Evolutionary conservation across 305 asterid species (phyloP).

Genomic region (Salvia sclarea): DNA sequence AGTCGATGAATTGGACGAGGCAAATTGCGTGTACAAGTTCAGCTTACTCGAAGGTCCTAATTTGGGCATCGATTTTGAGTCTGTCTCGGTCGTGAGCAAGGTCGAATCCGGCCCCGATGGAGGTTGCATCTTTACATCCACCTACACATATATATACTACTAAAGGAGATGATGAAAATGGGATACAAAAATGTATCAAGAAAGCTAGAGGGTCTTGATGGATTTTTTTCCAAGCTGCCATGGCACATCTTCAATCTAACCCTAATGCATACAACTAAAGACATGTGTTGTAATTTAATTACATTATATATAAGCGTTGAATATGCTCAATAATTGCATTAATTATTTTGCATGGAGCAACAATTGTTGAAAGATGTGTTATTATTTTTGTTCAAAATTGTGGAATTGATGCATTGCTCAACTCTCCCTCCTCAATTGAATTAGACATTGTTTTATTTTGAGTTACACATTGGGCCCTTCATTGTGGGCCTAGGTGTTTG

Average conservation of each 20-base stretch:
- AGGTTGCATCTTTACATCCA: conserved; percentile 47
- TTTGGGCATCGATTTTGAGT: conserved; percentile 34
- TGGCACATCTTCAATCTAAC: conserved; percentile 38
- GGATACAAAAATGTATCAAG: conserved; percentile 45
- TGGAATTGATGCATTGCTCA: too few species aligned
- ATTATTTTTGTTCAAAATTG: too few species aligned
- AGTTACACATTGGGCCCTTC: too few species aligned
- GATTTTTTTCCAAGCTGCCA: conserved; percentile 38
- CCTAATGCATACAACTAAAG: conserved; percentile 34
- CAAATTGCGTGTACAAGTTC: conserved; percentile 40
- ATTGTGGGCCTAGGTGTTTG: too few species aligned
- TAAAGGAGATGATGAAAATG: conserved; percentile 39
- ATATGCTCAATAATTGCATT: too few species aligned
- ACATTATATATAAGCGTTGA: too few species aligned
- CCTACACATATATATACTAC: conserved; percentile 42
- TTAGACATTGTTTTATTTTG: too few species aligned
- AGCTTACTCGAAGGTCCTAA: conserved; percentile 48
- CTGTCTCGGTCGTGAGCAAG: conserved; percentile 36
- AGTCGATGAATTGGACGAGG: conserved; percentile 46
- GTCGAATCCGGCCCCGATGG: conserved; percentile 43
- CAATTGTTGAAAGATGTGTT: too few species aligned
- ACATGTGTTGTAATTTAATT: too few species aligned
- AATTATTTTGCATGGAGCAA: too few species aligned
- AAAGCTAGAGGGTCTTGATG: conserved; percentile 44
- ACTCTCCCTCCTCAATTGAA: too few species aligned